A percentile compares a stretch with the other conserved stretches of the same genome.
Evolutionary conservation across 495 filamentous ascomycete genomes (phyloP).

Genomic region (Tuber brumale): DNA sequence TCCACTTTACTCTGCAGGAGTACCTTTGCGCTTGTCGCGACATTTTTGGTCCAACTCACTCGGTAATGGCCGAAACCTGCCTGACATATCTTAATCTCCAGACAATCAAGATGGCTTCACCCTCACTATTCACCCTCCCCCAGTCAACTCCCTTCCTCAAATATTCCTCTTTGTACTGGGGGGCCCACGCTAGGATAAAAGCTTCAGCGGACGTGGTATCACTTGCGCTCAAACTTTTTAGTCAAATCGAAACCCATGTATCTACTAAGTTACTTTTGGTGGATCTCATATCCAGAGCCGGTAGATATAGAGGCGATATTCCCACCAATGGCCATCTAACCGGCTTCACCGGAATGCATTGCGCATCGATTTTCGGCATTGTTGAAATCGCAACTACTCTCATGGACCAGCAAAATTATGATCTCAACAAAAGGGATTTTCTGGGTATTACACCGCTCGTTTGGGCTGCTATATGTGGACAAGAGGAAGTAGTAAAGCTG

Average conservation of each 20-base stretch:
- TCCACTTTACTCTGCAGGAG: background rate
- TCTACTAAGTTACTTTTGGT: background rate
- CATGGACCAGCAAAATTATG: background rate
- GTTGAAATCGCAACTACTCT: background rate
- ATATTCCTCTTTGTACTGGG: background rate
- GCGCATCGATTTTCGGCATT: background rate
- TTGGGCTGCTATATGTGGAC: background rate
- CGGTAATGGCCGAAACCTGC: background rate
- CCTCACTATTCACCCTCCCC: background rate
- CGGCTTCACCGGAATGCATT: background rate
- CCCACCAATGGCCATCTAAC: background rate
- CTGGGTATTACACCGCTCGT: background rate
- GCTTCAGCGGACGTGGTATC: background rate
- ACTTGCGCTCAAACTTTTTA: background rate
- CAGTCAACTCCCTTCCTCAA: background rate
- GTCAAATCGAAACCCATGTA: background rate
- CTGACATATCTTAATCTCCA: background rate
- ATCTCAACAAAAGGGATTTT: background rate
- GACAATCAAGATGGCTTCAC: background rate
- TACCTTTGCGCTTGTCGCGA: background rate
- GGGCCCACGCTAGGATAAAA: background rate
- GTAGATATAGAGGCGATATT: background rate
- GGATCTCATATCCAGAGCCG: background rate
- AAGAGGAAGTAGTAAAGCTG: background rate
- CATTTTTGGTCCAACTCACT: background rate